Evolutionary conservation across 768 basidiomycete species (phyloP), one percentile per base, ranked within the genome.

Genomic region (Amanita inopinata): DNA sequence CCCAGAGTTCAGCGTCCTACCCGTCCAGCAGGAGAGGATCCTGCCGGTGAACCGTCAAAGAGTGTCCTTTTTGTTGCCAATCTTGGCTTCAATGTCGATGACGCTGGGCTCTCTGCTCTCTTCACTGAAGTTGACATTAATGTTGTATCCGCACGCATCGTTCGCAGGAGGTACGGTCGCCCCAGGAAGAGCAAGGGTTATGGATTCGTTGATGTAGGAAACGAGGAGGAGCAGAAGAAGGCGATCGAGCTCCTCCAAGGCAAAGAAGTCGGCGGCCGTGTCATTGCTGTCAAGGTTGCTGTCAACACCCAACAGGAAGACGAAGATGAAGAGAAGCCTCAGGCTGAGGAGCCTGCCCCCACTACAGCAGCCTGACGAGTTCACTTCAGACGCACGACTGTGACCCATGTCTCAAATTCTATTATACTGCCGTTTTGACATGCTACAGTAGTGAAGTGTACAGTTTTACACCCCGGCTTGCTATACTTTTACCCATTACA

Each of bases 31-130:
- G 89, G 87, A 40, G 83, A 90, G 61, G 84, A 86, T 47, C 90
- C 91, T 20, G 70, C 66, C 41, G 91, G 91, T 54, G 89, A 90
- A 60, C 88, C 83, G 22, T 91, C 88, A 59, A 83, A 83, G 70
- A 84, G 73, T 45, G 79, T 88, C 66, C 72, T 97, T 51, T 97
- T 97, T 55, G 92, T 97, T 53, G 94, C 93, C 67, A 98, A 98
- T 70, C 89, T 98, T 47, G 89, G 91, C 33, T 98, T 97, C 78
- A 80, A 66, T 60, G 78, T 97, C 49, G 87, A 89, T 46, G 93
- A 98, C 57, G 83, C 70, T 22, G 81, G 73, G 40, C 80, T 99
- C 51, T 58, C 74, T 19, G 66, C 77, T 33, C 70, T 96, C 53
- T 98, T 99, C 72, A 84, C 79, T 39, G 85, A 89, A 49, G 87